Conservation (phyloP, 2,329 filamentous ascomycete species). For the Venturia oleaginea region DNA sequence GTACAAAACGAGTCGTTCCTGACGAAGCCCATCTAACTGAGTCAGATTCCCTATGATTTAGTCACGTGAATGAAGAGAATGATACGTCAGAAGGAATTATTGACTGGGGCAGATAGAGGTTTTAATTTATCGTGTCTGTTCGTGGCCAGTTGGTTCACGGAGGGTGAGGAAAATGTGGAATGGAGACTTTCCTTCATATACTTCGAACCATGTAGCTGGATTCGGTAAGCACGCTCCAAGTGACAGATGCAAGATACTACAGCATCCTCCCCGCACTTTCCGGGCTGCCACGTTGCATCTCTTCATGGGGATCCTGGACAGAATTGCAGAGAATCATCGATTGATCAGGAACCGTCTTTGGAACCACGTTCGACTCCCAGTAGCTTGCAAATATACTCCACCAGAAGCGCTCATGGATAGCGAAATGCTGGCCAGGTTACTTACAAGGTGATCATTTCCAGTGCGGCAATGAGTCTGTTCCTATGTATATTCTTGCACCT, state of each 20-base stretch:
- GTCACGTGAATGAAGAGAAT: background rate
- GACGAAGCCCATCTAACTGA: background rate
- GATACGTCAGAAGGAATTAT: background rate
- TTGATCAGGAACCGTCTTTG: too few relatives aligned
- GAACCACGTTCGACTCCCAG: too few relatives aligned
- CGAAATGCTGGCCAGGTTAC: too few relatives aligned
- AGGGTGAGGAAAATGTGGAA: background rate
- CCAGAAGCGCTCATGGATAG: too few relatives aligned
- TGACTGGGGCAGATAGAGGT: background rate
- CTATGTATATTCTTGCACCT: background rate
- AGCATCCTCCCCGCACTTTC: too few relatives aligned
- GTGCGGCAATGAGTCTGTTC: too few relatives aligned
- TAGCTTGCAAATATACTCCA: too few relatives aligned
- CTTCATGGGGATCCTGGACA: too few relatives aligned
- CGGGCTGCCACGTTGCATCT: too few relatives aligned
- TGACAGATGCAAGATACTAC: too few relatives aligned
- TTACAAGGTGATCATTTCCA: too few relatives aligned
- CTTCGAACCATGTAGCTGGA: background rate
- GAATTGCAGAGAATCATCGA: background rate
- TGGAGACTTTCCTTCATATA: background rate
- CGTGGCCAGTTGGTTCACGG: background rate
- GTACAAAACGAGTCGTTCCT: background rate
- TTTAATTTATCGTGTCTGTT: background rate
- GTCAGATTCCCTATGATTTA: background rate
- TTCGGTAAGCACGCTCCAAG: background rate